Evolutionary conservation across 164 flowering plant species (phyloP), one percentile per base, ranked within the genome.

Genomic region (Annona squamosa): DNA sequence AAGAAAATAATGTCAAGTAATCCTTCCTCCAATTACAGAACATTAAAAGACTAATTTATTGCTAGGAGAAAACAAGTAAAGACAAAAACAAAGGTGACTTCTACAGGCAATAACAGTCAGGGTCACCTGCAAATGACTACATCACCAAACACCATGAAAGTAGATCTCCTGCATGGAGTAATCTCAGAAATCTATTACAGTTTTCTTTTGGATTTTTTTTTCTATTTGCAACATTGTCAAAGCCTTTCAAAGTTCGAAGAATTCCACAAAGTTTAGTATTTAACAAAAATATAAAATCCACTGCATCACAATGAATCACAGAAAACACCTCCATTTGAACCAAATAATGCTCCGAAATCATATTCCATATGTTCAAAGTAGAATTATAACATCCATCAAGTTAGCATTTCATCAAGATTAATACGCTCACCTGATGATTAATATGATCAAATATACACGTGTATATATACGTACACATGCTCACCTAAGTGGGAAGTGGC

Each of bases 381-480:
- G 10, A 2, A 9, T 52, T 52, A 10, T 12, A 52, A 16, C 13
- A 16, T 52, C 13, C 59, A 6, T 52, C 59, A 52, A 16, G 59
- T 52, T 52, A 9, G 59, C 13, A 52, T 9, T 52, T 16, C 13
- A 16, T 52, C 3, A 46, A 13, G 26, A 2, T 68, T 26, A 43
- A 46, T 18, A 13, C 3, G 45, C 2, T 42, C 37, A 91, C 98
- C 98, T 93, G 92, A 77, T 93, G 92, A 70, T 75, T 1, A 26
- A 26, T 26, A 26, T 26, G 37, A 26, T 26, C 37, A 26, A 26
- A 26, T 26, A 26, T 26, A 26, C 37, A 26, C 37, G 1, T 56
- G 61, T 5, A 56, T 5, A 56, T 56, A 5, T 56, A 6, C 26
- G 61, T 12, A 16, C 52, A 26, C 37, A 26, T 26, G 37, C 37